Evolutionary conservation across 2,329 filamentous ascomycete genomes (phyloP), one percentile per base, ranked within the genome.

Genomic region (Arthroderma uncinatum): DNA sequence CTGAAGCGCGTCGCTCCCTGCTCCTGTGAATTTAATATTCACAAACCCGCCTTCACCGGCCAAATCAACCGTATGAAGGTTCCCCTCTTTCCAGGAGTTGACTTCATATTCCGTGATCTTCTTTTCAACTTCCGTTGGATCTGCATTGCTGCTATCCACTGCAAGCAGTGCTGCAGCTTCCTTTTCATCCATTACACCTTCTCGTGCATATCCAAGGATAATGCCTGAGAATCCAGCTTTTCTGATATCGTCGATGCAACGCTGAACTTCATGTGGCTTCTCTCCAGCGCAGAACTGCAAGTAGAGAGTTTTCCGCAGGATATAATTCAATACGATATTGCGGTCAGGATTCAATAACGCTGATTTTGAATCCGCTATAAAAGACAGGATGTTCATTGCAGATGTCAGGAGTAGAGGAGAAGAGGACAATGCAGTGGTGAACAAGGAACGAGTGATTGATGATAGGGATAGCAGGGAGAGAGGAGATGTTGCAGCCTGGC

Each of bases 281-380:
- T 90, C 86, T 28, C 91, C 91, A 0, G 88, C 89, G 70, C 91
- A 96, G 71, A 95, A 96, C 66, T 96, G 91, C 23, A 84, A 83
- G 69, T 95, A 95, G 65, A 95, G 90, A 0, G 89, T 94, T 67
- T 84, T 81, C 69, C 90, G 89, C 53, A 95, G 76, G 42, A 90
- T 67, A 59, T 76, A 81, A 44, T 83, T 80, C 14, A 95, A 77
- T 1, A 92, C 50, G 0, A 82, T 82, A 67, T 95, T 95, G 55
- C 74, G 77, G 67, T 94, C 89, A 3, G 89, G 84, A 69, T 85
- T 85, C 58, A 93, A 77, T 0, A 90, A 56, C 1, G 80, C 74
- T 58, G 76, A 84, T 54, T 80, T 80, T 25, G 86, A 84, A 68
- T 89, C 79, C 9, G 90, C 86, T 63, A 94, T 79, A 21, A 79